Conservation (phyloP, 371 early-diverging fungal genomes). For the Zopfochytrium polystomum region DNA sequence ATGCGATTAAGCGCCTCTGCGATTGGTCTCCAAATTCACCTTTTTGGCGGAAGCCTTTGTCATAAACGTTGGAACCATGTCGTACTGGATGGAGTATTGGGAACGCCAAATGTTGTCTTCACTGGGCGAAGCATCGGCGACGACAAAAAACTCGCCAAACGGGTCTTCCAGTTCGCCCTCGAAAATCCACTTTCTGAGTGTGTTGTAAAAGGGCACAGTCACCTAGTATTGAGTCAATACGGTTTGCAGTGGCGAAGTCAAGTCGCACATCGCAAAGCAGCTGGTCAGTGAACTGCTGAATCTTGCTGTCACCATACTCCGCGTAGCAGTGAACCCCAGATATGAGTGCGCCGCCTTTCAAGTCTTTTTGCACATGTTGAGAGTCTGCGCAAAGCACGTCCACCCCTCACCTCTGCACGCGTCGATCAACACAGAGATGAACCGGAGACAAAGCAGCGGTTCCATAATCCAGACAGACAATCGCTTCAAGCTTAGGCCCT, state of each 20-base stretch:
- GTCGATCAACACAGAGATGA: slow-evolving; percentile 31
- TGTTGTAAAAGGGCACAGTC: slow-evolving; percentile 82
- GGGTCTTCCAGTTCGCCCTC: slow-evolving; percentile 94
- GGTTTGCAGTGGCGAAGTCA: background rate
- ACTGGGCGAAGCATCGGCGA: slow-evolving; percentile 42
- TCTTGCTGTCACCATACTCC: slow-evolving; percentile 87
- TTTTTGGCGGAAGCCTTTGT: slow-evolving; percentile 74
- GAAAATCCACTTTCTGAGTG: slow-evolving; percentile 89
- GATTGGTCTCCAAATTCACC: slow-evolving; percentile 37
- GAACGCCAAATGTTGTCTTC: slow-evolving; percentile 76
- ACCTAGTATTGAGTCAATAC: slow-evolving; percentile 62
- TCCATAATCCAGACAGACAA: slow-evolving; percentile 86
- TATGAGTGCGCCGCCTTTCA: slow-evolving; percentile 81
- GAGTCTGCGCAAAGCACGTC: background rate
- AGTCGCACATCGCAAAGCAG: slow-evolving; percentile 53
- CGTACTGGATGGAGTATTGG: slow-evolving; percentile 68
- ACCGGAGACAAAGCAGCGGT: slow-evolving; percentile 63
- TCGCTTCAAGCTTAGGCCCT: slow-evolving; percentile 70
- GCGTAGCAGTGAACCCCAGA: slow-evolving; percentile 74
- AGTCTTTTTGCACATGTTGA: slow-evolving; percentile 1
- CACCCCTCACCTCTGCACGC: slow-evolving; percentile 40
- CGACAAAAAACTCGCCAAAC: slow-evolving; percentile 90
- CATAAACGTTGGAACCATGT: slow-evolving; percentile 85
- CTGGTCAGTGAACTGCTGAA: slow-evolving; percentile 71
- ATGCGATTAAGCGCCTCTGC: background rate